Conservation (phyloP, 768 basidiomycete genomes). For the Symmetrospora coprosmae region DNA sequence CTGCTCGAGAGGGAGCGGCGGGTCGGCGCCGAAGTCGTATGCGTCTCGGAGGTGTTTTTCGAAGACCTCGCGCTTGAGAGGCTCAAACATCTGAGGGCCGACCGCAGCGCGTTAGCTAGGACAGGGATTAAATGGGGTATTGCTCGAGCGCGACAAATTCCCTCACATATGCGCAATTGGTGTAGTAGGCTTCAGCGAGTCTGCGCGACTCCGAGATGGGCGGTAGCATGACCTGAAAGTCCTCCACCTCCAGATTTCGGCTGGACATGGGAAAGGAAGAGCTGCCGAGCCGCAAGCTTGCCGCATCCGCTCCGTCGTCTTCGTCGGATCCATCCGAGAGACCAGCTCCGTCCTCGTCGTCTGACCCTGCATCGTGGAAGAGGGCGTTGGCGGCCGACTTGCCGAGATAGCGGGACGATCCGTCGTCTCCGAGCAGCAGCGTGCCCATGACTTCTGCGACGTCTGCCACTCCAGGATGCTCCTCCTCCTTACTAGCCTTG, state of each 20-base stretch:
- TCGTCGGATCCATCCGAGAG: conserved; percentile 6
- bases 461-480: conserved; percentile 11
- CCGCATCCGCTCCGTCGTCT: background rate
- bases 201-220: background rate
- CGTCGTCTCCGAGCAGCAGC: conserved; percentile 19
- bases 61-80: background rate
- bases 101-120: too few species aligned
- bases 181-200: conserved; percentile 2
- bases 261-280: conserved; percentile 9
- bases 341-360: conserved; percentile 13
- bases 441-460: conserved; percentile 20
- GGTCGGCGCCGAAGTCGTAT: background rate
- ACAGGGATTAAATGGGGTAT: background rate
- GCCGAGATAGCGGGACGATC: conserved; percentile 8
- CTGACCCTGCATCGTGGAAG: conserved; percentile 11
- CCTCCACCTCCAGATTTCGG: conserved; percentile 6
- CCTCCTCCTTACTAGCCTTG: background rate
- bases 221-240: conserved; percentile 20
- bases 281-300: background rate
- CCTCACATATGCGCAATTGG: conserved; percentile 19
- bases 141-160: background rate
- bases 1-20: conserved; percentile 2
- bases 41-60: conserved; percentile 12
- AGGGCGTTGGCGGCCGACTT: conserved; percentile 13
- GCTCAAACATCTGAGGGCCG: conserved; percentile 21